Evolutionary conservation across 2,329 filamentous ascomycete genomes (phyloP), one percentile per base, ranked within the genome.

Genomic region (Fusarium sp.): DNA sequence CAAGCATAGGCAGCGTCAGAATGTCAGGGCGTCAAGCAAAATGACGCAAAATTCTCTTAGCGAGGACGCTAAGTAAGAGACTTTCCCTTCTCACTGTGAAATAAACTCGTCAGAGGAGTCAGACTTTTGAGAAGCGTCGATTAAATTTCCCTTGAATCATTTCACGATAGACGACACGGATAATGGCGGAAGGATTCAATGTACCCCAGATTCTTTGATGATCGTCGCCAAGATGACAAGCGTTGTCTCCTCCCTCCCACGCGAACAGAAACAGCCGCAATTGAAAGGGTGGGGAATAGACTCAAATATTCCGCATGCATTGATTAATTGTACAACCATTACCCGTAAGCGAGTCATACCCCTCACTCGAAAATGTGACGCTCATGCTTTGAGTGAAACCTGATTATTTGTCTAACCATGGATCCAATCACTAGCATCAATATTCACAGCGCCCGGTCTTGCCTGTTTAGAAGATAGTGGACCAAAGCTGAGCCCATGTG

Each of bases 401-500:
- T n/a, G 34, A 37, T 37, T n/a, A 37, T n/a, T n/a, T n/a, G 34
- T 37, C 34, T 25, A 43, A 23, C 41, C 25, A 18, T 28, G 26
- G 26, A 28, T 34, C 7, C 28, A 28, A 28, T 28, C 28, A 28
- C 18, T 28, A 46, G 12, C 26, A 28, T 26, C 50, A 25, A 30
- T n/a, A 9, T 30, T 30, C 7, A 48, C 28, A 18, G 23, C 16
- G 23, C 45, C 37, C 37, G 30, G 28, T 26, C 21, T 19, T 31
- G 30, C 30, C 13, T 14, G 30, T 31, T 31, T 31, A 30, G n/a
- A n/a, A n/a, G 34, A n/a, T 37, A n/a, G 34, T 37, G 34, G 34
- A n/a, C 34, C 34, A 37, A 19, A 52, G 26, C 55, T 21, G 12
- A 51, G 12, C 42, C 57, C 57, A 65, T 59, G 62, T 65, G 61